Percentiles rank a stretch among this genome's conserved stretches.
Evolutionary conservation across 2,329 filamentous ascomycete genomes (phyloP).

Genomic region (Sporothrix protearum): DNA sequence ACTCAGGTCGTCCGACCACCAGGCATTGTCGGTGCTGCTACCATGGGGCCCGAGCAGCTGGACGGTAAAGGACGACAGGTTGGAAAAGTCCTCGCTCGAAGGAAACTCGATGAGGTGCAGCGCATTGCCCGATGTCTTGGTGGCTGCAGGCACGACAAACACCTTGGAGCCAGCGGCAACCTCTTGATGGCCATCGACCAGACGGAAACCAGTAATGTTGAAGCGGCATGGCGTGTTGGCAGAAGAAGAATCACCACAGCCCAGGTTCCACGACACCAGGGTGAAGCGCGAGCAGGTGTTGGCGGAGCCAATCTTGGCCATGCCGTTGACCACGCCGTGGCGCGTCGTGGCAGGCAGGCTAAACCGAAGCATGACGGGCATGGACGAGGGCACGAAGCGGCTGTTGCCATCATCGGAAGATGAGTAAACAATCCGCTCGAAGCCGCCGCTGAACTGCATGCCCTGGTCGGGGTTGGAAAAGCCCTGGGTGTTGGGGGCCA

Average conservation of each 20-base stretch:
- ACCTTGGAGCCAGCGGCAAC: conserved; percentile 30
- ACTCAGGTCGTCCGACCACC: conserved; percentile 47
- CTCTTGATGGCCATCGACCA: conserved; percentile 31
- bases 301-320: conserved; percentile 32
- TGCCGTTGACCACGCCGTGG: conserved; percentile 21
- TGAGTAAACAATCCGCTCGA: conserved; percentile 32
- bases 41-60: conserved; percentile 38
- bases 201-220: conserved; percentile 37
- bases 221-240: conserved; percentile 36
- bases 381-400: conserved; percentile 29
- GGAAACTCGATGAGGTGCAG: conserved; percentile 33
- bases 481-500: conserved; percentile 17
- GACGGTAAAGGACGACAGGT: conserved; percentile 41
- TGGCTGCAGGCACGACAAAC: conserved; percentile 34
- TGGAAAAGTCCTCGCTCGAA: conserved; percentile 30
- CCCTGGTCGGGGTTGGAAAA: conserved; percentile 31
- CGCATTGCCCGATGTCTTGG: conserved; percentile 32
- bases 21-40: conserved; percentile 34
- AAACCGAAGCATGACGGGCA: conserved; percentile 30
- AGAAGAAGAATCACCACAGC: conserved; percentile 42
- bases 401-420: conserved; percentile 20
- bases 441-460: conserved; percentile 39
- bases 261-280: conserved; percentile 39
- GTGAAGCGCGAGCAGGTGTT: conserved; percentile 37
- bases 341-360: conserved; percentile 31